phyloP scores from a whole-genome alignment of 2,329 filamentous ascomycete genomes.

The Aspergillus transmontanensis region DNA sequence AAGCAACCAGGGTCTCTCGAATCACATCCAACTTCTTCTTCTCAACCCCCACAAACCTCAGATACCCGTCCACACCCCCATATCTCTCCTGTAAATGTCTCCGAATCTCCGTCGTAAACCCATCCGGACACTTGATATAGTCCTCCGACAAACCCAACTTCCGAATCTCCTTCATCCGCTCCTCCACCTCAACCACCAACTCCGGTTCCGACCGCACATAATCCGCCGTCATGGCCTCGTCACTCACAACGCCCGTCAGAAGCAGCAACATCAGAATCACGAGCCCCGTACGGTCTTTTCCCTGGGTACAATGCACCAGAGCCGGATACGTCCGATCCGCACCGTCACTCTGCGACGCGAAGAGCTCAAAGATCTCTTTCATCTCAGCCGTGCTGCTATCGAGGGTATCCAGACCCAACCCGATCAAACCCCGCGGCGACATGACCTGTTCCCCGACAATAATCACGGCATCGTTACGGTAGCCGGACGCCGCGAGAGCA shows the following conservation, averaged over 20 bases:
- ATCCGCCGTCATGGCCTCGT: conserved; percentile 67
- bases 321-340: conserved; percentile 60
- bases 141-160: conserved; percentile 72
- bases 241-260: conserved; percentile 57
- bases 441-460: conserved; percentile 73
- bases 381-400: conserved; percentile 68
- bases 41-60: conserved; percentile 64
- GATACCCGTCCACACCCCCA: conserved; percentile 68
- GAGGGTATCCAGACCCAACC: conserved; percentile 70
- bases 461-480: conserved; percentile 68
- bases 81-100: conserved; percentile 63
- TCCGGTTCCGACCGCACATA: conserved; percentile 68
- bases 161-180: conserved; percentile 67
- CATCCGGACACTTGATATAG: conserved; percentile 67
- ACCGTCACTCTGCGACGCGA: conserved; percentile 44
- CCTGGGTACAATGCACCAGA: conserved; percentile 83
- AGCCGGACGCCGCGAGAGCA: conserved; percentile 65
- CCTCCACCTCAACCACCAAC: conserved; percentile 63
- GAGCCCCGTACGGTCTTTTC: conserved; percentile 82
- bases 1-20: conserved; percentile 29
- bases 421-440: conserved; percentile 69
- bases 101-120: conserved; percentile 64
- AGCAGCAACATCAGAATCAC: conserved; percentile 69
- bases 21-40: conserved; percentile 45
- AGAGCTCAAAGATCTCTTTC: conserved; percentile 67